These are phyloP conservation scores for Chlorella sp. DNA, from an alignment of 139 green algal genomes.

Conservation along the genomic window DNA sequence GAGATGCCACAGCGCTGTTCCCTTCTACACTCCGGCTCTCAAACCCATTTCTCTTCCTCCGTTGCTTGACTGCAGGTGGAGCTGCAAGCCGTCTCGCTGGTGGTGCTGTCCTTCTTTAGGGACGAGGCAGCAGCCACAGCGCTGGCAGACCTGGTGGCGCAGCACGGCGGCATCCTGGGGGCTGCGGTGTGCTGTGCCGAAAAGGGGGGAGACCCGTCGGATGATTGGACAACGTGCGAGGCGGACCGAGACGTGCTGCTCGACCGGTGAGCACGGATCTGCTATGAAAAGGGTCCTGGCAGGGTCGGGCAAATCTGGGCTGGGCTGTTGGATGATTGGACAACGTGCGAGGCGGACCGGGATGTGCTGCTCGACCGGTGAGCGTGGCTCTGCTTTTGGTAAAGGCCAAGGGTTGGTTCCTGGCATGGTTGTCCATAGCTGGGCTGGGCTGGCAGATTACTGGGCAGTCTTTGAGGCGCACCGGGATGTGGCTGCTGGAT, in stretches of 20 bases:
- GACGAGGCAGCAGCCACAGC: conserved; percentile 48
- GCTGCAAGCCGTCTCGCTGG: conserved; percentile 72
- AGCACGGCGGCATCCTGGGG: conserved; percentile 67
- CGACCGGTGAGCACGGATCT: conserved; percentile 51
- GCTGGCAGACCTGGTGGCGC: conserved; percentile 67
- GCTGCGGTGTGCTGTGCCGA: conserved; percentile 79
- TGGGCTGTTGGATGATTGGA: conserved; percentile 63
- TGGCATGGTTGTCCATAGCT: conserved; percentile 3
- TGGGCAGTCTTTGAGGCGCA: conserved; percentile 76
- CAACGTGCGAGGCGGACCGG: conserved; percentile 71
- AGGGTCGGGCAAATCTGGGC: conserved; percentile 19
- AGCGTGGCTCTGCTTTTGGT: background rate
- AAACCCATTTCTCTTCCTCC: background rate
- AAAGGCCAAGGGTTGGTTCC: too few relatives aligned
- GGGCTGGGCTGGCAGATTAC: conserved; percentile 45
- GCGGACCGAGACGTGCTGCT: conserved; percentile 66
- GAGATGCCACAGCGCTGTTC: conserved; percentile 46
- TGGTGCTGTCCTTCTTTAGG: conserved; percentile 73
- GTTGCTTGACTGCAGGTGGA: conserved; percentile 51
- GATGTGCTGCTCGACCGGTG: conserved; percentile 69
- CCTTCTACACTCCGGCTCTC: too few relatives aligned
- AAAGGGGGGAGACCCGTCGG: conserved; percentile 56
- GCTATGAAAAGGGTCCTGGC: too few relatives aligned
- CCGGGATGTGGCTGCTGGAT: conserved; percentile 68
- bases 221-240: conserved; percentile 80